Percentiles rank a stretch among this genome's conserved stretches.
Conservation (phyloP, 192 early-diverging fungal species). For the Kickxella alabastrina region DNA sequence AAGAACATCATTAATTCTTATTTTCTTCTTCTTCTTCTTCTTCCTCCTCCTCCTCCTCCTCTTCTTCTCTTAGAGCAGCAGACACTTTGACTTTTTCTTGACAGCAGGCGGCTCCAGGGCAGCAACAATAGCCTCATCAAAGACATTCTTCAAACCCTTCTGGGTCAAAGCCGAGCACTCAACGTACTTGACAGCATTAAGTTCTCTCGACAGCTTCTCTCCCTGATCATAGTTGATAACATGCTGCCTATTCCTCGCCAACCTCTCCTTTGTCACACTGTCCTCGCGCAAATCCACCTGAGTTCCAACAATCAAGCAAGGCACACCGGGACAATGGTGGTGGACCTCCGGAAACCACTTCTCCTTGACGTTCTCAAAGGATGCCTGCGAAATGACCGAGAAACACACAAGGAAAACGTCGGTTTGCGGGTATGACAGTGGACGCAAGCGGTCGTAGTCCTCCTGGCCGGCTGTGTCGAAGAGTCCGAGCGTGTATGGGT, state of each 20-base stretch:
- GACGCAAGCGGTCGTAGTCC: conserved; percentile 70
- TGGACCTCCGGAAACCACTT: conserved; percentile 97
- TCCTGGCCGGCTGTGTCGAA: conserved; percentile 80
- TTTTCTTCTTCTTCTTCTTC: too few species aligned
- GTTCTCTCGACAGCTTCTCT: conserved; percentile 75
- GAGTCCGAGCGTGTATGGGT: conserved; percentile 91
- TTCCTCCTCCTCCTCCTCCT: too few species aligned
- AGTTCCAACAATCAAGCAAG: conserved; percentile 92
- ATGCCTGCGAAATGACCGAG: conserved; percentile 84
- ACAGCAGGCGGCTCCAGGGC: conserved; percentile 84
- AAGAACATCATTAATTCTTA: not conserved
- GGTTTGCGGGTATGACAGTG: conserved; percentile 91
- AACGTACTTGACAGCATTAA: conserved; percentile 88
- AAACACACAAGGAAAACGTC: conserved; percentile 96
- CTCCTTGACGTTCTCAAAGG: conserved; percentile 93
- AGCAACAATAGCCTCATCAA: conserved; percentile 96
- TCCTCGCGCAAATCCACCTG: conserved; percentile 90
- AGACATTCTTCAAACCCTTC: conserved; percentile 92
- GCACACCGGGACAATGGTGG: conserved; percentile 94
- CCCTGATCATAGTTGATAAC: conserved; percentile 78
- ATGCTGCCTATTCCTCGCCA: conserved; percentile 75
- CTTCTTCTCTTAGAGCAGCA: conserved; percentile 59
- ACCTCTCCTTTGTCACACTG: conserved; percentile 69
- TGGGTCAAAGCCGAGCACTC: conserved; percentile 92
- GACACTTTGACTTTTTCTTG: conserved; percentile 78